A percentile compares a stretch with the other conserved stretches of the same genome.
These are phyloP conservation scores for Lolium multiflorum DNA, from an alignment of 176 grass and related monocot genomes.

Conservation along the genomic window DNA sequence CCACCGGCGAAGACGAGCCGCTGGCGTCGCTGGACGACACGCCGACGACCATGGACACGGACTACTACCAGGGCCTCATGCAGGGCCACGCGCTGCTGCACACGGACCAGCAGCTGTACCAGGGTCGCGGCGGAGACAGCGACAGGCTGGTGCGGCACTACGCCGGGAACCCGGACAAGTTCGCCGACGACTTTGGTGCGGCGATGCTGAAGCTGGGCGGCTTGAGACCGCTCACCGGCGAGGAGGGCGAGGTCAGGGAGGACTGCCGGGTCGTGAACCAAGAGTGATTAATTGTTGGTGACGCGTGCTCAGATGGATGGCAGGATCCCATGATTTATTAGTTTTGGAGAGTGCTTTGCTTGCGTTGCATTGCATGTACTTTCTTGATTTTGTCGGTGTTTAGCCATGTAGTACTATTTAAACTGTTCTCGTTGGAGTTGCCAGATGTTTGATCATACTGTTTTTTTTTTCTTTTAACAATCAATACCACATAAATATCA, in stretches of 20 bases:
- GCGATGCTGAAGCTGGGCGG: constrained; percentile 75
- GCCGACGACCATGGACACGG: no score
- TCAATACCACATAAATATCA: no score
- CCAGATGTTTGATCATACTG: not conserved
- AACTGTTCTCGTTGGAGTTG: not conserved
- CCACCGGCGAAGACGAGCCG: no score
- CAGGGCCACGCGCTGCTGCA: constrained; percentile 65
- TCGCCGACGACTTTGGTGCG: constrained; percentile 60
- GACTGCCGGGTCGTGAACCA: constrained; percentile 72
- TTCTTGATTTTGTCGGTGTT: constrained; percentile 11
- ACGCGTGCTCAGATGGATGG: no score
- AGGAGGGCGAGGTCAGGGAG: constrained; percentile 70
- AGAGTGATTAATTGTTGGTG: not conserved
- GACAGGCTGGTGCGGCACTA: constrained; percentile 65
- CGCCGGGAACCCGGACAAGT: constrained; percentile 49
- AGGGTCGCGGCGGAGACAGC: constrained; percentile 47
- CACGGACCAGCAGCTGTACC: constrained; percentile 75
- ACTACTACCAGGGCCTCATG: constrained; percentile 59
- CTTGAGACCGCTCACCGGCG: constrained; percentile 55
- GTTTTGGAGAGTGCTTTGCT: not conserved
- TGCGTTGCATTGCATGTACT: not conserved
- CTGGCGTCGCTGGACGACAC: no score
- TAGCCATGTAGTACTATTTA: not conserved
- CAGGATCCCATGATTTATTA: no score
- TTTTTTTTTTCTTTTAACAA: no score